phyloP scores from a whole-genome alignment of 2,329 filamentous ascomycete species.

The Phialocephala subalpina region DNA sequence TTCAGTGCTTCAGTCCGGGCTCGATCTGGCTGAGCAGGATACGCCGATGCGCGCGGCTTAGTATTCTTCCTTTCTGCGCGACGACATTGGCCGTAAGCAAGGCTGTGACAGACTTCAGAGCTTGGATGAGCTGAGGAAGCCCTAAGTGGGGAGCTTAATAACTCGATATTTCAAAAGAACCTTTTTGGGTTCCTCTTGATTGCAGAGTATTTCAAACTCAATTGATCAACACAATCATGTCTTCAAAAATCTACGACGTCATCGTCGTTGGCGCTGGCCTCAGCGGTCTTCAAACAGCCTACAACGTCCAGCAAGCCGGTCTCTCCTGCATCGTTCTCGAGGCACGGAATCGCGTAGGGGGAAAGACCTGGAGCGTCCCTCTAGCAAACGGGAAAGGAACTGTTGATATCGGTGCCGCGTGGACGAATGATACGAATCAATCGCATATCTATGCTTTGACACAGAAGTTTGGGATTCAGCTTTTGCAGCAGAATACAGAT shows the following conservation, averaged over 20 bases:
- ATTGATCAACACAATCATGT: background rate
- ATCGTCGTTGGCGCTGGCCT: slow-evolving; percentile 27
- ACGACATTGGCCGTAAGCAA: background rate
- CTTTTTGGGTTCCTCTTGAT: background rate
- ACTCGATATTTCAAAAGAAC: background rate
- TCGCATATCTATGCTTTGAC: slow-evolving; percentile 50
- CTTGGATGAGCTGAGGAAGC: background rate
- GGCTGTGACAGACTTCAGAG: background rate
- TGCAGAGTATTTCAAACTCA: background rate
- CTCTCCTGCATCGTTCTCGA: slow-evolving; percentile 46
- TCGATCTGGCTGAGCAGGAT: slow-evolving; percentile 2
- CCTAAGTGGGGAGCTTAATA: background rate
- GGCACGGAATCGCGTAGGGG: slow-evolving; percentile 52
- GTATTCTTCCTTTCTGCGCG: background rate
- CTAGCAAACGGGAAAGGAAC: slow-evolving; percentile 43
- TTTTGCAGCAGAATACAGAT: slow-evolving; percentile 56
- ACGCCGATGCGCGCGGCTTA: slow-evolving; percentile 7
- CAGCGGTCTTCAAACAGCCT: slow-evolving; percentile 32
- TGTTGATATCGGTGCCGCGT: slow-evolving; percentile 63
- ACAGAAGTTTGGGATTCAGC: slow-evolving; percentile 50
- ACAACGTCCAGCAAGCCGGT: slow-evolving; percentile 30
- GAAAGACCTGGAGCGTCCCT: slow-evolving; percentile 45
- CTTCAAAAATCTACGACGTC: slow-evolving; percentile 20
- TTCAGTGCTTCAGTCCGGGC: background rate
- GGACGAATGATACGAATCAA: slow-evolving; percentile 57